These are phyloP conservation scores for Astragalus membranaceus DNA, from an alignment of 306 rosid species.

Conservation along the genomic window DNA sequence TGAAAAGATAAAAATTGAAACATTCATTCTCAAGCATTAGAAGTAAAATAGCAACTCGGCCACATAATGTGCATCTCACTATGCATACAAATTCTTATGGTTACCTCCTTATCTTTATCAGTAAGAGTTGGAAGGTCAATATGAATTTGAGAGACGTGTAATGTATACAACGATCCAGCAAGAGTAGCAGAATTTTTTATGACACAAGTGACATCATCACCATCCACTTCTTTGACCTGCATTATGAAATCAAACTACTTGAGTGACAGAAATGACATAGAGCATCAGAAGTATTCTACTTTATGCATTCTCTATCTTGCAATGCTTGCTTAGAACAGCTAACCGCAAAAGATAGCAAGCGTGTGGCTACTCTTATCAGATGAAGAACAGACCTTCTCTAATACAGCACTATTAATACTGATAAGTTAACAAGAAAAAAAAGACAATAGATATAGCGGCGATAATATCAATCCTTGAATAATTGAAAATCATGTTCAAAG, in stretches of 20 bases:
- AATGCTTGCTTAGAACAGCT: conserved; percentile 6
- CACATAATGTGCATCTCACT: conserved; percentile 1
- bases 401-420: not conserved
- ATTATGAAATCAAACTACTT: not conserved
- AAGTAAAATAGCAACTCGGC: not conserved
- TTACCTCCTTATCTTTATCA: conserved; percentile 72
- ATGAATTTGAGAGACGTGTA: conserved; percentile 79
- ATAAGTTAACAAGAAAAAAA: not conserved
- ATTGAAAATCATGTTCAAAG: not conserved
- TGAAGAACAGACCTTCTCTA: not conserved
- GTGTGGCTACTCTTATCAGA: not conserved
- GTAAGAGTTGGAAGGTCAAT: conserved; percentile 80
- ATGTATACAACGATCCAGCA: conserved; percentile 75
- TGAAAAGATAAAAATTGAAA: not conserved
- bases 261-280: not conserved
- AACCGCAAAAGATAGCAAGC: not conserved
- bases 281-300: not conserved
- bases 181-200: conserved; percentile 81
- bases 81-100: not conserved
- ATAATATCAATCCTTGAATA: too few relatives aligned
- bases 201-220: conserved; percentile 69
- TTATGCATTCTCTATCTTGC: not conserved
- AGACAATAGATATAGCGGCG: not conserved
- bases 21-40: not conserved
- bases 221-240: conserved; percentile 74